Base-by-base conservation (phyloP, 768 basidiomycete species). In the Tulasnella sp. region DNA sequence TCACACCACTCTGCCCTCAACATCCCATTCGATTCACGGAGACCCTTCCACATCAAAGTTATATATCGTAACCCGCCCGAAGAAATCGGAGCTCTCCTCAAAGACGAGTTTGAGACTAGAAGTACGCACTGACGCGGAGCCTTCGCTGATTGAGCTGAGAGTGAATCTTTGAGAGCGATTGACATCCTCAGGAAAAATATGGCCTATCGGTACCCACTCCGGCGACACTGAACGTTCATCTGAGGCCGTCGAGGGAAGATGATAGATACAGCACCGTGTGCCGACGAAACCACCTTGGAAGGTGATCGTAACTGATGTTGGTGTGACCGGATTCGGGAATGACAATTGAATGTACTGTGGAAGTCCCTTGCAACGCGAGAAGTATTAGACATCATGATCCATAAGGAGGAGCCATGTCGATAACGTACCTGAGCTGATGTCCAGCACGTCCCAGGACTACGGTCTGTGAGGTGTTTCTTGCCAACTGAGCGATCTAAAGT, bases 211-310 rank as follows among this genome's bases (percentile, higher is more conserved):
- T 51, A 68, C 70, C 85, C 85, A 87, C 47, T 72, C 26, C 67
- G 64, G 27, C 71, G 70, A 23, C 11, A 2, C 75, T 66, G 45
- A 78, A 15, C 44, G 27, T 10, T 7, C 32, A 38, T 38, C 34
- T 38, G 34, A 38, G 5, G 15, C 15, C 15, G 5, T 38, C 34
- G 15, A 15, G 23, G 43, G 19, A 21, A 26, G 23, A 11, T 41
- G 24, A 32, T 64, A 72, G 8, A 89, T 66, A 1, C 73, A 66
- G 67, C 86, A 88, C 47, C 76, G 73, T 7, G 78, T 84, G 19
- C 86, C 88, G 0, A 85, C 89, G 68, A 92, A 91, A 1, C 88
- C 88, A 13, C 88, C 88, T 74, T 92, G 88, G 67, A 92, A 92
- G 1, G 84, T 88, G 63, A 89, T 62, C 19, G 72, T 73, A 17